A percentile compares a stretch with the other conserved stretches of the same genome.
These are phyloP conservation scores for Inga laurina DNA, from an alignment of 306 rosid species.

Conservation along the genomic window DNA sequence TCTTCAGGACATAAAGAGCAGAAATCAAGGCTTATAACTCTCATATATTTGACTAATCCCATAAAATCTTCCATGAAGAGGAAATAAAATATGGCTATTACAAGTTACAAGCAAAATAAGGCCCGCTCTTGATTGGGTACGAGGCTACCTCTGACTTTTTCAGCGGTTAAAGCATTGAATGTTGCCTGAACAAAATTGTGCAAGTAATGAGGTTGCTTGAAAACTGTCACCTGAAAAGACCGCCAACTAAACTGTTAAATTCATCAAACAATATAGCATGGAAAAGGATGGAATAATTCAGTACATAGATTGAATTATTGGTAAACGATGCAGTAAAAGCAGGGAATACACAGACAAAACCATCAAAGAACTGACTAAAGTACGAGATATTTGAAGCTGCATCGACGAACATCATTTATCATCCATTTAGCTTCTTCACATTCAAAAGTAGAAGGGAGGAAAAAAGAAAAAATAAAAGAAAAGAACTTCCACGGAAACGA, in stretches of 20 bases:
- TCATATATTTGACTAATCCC: not conserved
- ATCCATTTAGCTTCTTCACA: not conserved
- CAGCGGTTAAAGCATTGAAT: constrained; percentile 75
- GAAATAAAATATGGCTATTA: not conserved
- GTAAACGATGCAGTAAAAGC: not conserved
- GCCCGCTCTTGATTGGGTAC: not conserved
- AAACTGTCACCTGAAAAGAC: constrained; percentile 86
- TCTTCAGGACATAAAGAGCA: not conserved
- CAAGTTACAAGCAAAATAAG: constrained; percentile 26
- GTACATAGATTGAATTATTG: not conserved
- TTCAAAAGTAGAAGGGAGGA: not conserved
- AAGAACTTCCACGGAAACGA: not conserved
- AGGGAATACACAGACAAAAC: not conserved
- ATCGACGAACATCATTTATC: not conserved
- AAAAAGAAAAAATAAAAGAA: not conserved
- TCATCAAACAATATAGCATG: not conserved
- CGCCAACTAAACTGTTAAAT: constrained; percentile 27
- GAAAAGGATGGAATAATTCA: constrained; percentile 7
- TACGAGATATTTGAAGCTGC: not conserved
- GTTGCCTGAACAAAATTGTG: constrained; percentile 93
- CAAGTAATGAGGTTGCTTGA: constrained; percentile 81
- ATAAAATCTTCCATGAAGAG: not conserved
- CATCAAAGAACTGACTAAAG: not conserved
- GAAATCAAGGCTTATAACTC: not conserved
- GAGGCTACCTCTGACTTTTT: constrained; percentile 77